These are phyloP conservation scores for Colletotrichum horii DNA, from an alignment of 2,329 filamentous ascomycete species.

Conservation along the genomic window DNA sequence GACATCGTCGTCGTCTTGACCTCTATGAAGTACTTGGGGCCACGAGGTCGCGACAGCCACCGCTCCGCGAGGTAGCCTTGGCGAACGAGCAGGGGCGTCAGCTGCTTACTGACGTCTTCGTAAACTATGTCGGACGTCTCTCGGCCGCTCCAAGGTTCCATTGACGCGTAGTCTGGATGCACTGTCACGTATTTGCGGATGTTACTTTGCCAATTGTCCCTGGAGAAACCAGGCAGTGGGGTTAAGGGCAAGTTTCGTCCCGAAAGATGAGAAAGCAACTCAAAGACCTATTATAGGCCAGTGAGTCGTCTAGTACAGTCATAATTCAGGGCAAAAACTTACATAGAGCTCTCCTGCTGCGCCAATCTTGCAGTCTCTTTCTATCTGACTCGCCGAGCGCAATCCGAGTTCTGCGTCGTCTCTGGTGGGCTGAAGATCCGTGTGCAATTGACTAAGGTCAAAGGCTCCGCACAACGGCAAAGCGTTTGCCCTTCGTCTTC, in stretches of 20 bases:
- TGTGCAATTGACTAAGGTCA: neutral
- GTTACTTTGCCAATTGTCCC: slow-evolving; percentile 52
- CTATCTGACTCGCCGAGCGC: neutral
- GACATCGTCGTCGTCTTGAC: slow-evolving; percentile 52
- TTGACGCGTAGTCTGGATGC: slow-evolving; percentile 44
- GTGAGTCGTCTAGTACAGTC: neutral
- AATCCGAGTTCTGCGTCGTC: neutral
- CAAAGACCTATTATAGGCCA: slow-evolving; percentile 40
- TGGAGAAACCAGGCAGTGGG: slow-evolving; percentile 36
- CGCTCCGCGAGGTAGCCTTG: slow-evolving; percentile 34
- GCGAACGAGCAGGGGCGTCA: slow-evolving; percentile 39
- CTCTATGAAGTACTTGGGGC: slow-evolving; percentile 51
- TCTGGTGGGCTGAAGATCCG: neutral
- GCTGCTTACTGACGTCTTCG: slow-evolving; percentile 33
- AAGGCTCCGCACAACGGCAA: neutral
- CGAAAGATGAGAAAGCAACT: slow-evolving; percentile 34
- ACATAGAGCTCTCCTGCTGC: slow-evolving; percentile 28
- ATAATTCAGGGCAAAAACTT: neutral
- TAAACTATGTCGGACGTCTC: slow-evolving; percentile 57
- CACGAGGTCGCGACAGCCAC: slow-evolving; percentile 27
- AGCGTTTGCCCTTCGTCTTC: neutral
- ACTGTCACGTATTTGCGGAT: slow-evolving; percentile 45
- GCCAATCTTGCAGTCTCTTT: slow-evolving; percentile 16
- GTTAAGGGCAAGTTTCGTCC: neutral
- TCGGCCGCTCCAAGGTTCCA: slow-evolving; percentile 41